Conservation (phyloP, 2,329 filamentous ascomycete genomes). For the Aspergillaceae sp. region DNA sequence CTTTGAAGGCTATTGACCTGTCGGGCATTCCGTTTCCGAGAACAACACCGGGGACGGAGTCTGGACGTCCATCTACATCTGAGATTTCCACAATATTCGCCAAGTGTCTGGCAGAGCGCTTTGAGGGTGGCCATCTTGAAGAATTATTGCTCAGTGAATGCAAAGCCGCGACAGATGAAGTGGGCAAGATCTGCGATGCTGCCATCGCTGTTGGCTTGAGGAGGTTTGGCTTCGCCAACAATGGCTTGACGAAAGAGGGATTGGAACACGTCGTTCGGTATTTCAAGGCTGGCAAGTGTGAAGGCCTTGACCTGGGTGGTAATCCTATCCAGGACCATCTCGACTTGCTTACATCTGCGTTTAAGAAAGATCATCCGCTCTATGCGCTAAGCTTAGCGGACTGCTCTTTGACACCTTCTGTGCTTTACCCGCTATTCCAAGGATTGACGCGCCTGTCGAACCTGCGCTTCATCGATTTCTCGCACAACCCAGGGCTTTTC, state of each 20-base stretch:
- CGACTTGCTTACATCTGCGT: slow-evolving; percentile 28
- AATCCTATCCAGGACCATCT: slow-evolving; percentile 60
- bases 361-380: slow-evolving; percentile 46
- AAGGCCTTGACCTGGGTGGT: slow-evolving; percentile 80
- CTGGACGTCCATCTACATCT: slow-evolving; percentile 6
- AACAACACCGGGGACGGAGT: slow-evolving; percentile 3
- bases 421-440: slow-evolving; percentile 67
- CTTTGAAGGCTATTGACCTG: slow-evolving; percentile 76
- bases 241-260: slow-evolving; percentile 64
- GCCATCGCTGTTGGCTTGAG: slow-evolving; percentile 68
- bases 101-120: slow-evolving; percentile 65
- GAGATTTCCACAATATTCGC: slow-evolving; percentile 61
- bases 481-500: slow-evolving; percentile 78
- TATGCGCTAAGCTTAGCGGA: slow-evolving; percentile 81
- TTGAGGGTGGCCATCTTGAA: slow-evolving; percentile 68
- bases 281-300: slow-evolving; percentile 65
- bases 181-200: slow-evolving; percentile 72
- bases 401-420: slow-evolving; percentile 67
- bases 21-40: slow-evolving; percentile 74
- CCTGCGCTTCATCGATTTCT: slow-evolving; percentile 84
- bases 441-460: slow-evolving; percentile 59
- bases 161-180: slow-evolving; percentile 59
- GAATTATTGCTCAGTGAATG: slow-evolving; percentile 78
- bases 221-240: slow-evolving; percentile 74
- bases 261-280: slow-evolving; percentile 69